phyloP scores from a whole-genome alignment of 768 basidiomycete genomes.

The Lyophyllum semitale region DNA sequence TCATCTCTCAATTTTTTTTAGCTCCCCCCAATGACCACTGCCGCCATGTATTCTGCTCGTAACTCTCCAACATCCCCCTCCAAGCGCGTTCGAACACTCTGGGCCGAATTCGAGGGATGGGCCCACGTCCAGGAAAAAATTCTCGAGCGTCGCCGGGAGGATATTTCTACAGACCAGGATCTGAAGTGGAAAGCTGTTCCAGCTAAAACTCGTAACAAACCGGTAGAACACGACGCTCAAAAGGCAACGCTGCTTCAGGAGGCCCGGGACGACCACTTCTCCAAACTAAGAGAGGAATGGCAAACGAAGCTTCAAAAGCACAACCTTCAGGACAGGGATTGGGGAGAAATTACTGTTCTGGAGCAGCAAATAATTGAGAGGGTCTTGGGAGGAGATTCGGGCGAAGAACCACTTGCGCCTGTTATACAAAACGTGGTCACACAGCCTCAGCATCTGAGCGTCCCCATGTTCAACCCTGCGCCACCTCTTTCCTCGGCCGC shows the following conservation, averaged over 20 bases:
- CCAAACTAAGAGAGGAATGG: slow-evolving; percentile 42
- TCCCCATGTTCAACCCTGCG: slow-evolving; percentile 18
- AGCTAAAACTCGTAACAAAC: slow-evolving; percentile 21
- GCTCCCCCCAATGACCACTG: slow-evolving; percentile 12
- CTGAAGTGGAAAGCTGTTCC: slow-evolving; percentile 25
- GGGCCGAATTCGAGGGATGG: slow-evolving; percentile 37
- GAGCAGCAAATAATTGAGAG: slow-evolving; percentile 36
- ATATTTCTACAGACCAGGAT: slow-evolving; percentile 29
- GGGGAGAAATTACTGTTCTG: slow-evolving; percentile 41
- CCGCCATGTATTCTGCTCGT: slow-evolving; percentile 20
- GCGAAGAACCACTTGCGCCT: slow-evolving; percentile 28
- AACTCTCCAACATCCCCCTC: slow-evolving; percentile 12
- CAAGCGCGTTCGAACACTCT: slow-evolving; percentile 33
- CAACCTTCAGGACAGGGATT: slow-evolving; percentile 41
- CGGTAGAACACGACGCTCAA: slow-evolving; percentile 34
- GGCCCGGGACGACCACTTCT: slow-evolving; percentile 33
- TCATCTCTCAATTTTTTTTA: slow-evolving; percentile 28
- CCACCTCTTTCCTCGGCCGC: slow-evolving; percentile 35
- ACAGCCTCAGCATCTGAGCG: slow-evolving; percentile 20
- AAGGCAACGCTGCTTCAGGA: slow-evolving; percentile 26
- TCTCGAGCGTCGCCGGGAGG: slow-evolving; percentile 24
- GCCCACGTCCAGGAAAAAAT: slow-evolving; percentile 25
- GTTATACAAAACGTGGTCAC: slow-evolving; percentile 12
- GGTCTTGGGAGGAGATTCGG: slow-evolving; percentile 38
- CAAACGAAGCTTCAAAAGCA: slow-evolving; percentile 32